Percentiles rank a stretch among this genome's conserved stretches.
Evolutionary conservation across 371 early-diverging fungal genomes (phyloP).

Genomic region (Apophysomyces elegans): DNA sequence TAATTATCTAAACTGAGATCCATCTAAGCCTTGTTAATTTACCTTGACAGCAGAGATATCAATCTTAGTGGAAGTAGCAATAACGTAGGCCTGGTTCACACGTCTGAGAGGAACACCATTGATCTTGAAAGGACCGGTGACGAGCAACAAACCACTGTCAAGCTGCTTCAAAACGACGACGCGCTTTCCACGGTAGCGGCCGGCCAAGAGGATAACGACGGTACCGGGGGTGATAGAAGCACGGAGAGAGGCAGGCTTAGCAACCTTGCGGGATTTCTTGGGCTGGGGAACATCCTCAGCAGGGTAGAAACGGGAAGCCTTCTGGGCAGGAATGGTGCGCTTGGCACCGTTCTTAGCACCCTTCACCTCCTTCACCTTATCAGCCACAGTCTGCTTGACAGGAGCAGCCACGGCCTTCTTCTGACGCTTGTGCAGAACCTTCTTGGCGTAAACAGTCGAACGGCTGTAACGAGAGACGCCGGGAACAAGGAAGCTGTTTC

Average conservation of each 20-base stretch:
- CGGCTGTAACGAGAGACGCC: constrained; percentile 83
- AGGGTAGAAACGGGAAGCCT: constrained; percentile 81
- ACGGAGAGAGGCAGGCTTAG: constrained; percentile 76
- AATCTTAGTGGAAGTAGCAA: constrained; percentile 97
- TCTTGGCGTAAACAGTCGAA: constrained; percentile 78
- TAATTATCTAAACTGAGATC: background rate
- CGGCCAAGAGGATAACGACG: constrained; percentile 94
- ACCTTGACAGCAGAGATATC: constrained; percentile 81
- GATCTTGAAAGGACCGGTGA: constrained; percentile 96
- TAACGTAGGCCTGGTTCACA: constrained; percentile 97
- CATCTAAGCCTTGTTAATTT: constrained; percentile 9
- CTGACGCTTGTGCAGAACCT: constrained; percentile 83
- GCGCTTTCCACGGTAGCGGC: constrained; percentile 96
- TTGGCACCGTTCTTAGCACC: constrained; percentile 84
- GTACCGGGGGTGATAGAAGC: constrained; percentile 94
- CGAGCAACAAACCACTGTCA: constrained; percentile 89
- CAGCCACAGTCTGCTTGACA: constrained; percentile 53
- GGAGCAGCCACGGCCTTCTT: constrained; percentile 59
- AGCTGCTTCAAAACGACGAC: constrained; percentile 98
- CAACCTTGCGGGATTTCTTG: constrained; percentile 82
- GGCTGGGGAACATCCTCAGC: constrained; percentile 81
- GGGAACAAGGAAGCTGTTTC: constrained; percentile 79
- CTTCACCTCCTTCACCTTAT: constrained; percentile 77
- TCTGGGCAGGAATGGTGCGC: constrained; percentile 72
- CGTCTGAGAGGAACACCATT: constrained; percentile 98